Base-by-base conservation (phyloP, 495 filamentous ascomycete species). In the Penicillium egyptiacum region DNA sequence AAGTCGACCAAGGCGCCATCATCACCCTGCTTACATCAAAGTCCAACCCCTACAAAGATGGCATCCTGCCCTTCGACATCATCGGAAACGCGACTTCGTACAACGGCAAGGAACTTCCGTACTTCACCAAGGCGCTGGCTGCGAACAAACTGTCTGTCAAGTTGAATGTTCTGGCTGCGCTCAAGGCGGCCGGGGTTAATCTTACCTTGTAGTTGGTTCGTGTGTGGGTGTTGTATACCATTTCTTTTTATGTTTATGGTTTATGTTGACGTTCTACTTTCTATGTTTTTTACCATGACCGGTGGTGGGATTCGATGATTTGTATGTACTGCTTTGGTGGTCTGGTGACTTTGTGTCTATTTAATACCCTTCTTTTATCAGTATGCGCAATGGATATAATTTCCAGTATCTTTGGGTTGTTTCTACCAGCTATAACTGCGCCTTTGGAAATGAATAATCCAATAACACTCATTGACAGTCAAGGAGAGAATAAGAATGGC, bases 21-120 rank as follows among this genome's bases (percentile, higher is more conserved):
- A 39, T 87, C 22, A 42, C 16, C 8, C 35, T 74, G 7, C 65
- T 82, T 4, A 50, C 69, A 2, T 59, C 63, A 2, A 62, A 63
- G 35, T 56, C 64, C 42, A 69, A 74, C 22, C 73, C 70, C 22
- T 86, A 81, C 68, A 70, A 76, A 50, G 73, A 76, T 49, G 84
- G 81, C 20, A 69, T 85, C 20, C 60, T 91, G 4, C 86, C 86
- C 16, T 74, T 90, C 55, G 62, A 77, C 23, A 80, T 90, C 50
- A 61, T 67, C 17, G 86, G 85, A 41, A 82, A 84, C 59, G 75
- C 73, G 12, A 82, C 80, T 53, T 68, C 79, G 33, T 84, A 83
- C 64, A 61, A 83, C 51, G 86, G 84, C 55, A 65, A 85, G 70
- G 68, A 78, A 30, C 68, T 90, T 53, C 63, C 76, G 25, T 91